Evolutionary conservation across 2,329 filamentous ascomycete species (phyloP), one percentile per base, ranked within the genome.

Genomic region (Neopestalotiopsis clavispora): DNA sequence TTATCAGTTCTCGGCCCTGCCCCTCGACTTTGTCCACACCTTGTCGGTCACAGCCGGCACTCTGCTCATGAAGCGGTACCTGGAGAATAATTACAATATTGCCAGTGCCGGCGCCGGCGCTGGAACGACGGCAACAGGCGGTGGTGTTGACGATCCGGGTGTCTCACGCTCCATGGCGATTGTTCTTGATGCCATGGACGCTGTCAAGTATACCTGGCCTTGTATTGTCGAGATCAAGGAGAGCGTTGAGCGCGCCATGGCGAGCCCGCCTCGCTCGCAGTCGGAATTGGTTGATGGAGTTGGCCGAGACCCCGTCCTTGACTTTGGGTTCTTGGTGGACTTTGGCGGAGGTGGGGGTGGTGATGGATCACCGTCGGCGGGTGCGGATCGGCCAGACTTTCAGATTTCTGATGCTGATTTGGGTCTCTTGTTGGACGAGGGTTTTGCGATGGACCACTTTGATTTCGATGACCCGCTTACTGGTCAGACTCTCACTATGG

Each of bases 191-290:
- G 84, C 84, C 45, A 85, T 88, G 70, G 80, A 85, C 42, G 80
- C 82, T n/a, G 85, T 90, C 42, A 80, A 88, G 38, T 80, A 84
- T 56, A 84, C 83, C 7, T 85, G 82, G 81, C 81, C 82, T 5
- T 85, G 82, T 71, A 80, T 84, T 40, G 75, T 75, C 32, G 83
- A 84, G 70, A 81, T 86, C 9, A 74, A 76, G 38, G 79, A 82
- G 64, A 77, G 77, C 13, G 75, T 80, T 7, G 70, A 73, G 5
- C 67, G 71, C 9, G 72, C 74, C 3, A 66, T 73, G 57, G 69
- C 66, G 57, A 68, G 68, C 9, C 23, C 66, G 42, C 61, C 65
- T 34, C 52, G 57, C 5, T 67, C 62, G n/a, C 65, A 67, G 67
- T 52, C 70, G 65, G 6, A 63, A 45, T 1, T 38, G 56, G 23